phyloP scores from a whole-genome alignment of 75 land plant genomes.

The Ceratopteris richardii region DNA sequence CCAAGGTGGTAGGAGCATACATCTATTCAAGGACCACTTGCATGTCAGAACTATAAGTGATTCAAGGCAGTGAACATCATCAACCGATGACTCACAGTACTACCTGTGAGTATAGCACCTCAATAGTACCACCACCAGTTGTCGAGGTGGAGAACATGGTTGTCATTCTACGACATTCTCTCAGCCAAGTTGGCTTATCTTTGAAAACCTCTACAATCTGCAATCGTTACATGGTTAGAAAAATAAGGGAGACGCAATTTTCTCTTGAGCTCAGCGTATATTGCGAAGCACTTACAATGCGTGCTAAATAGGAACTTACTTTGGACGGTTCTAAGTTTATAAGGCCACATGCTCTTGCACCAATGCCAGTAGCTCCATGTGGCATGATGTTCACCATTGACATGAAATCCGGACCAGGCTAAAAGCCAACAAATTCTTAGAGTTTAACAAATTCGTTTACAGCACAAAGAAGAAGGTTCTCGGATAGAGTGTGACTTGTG shows the following conservation, averaged over 20 bases:
- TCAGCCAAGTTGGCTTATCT: conserved; percentile 82
- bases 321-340: conserved; percentile 79
- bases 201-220: conserved; percentile 88
- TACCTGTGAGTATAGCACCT: conserved; percentile 89
- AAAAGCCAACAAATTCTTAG: not conserved
- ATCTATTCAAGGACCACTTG: conserved; percentile 24
- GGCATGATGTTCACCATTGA: conserved; percentile 80
- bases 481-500: not conserved
- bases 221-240: not conserved
- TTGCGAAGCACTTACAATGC: too few species aligned
- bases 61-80: too few species aligned
- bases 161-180: conserved; percentile 82
- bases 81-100: too few species aligned
- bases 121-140: conserved; percentile 79
- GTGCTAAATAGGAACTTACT: conserved; percentile 42
- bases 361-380: conserved; percentile 83
- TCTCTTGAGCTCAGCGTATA: too few species aligned
- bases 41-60: not conserved
- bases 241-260: not conserved
- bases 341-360: conserved; percentile 96
- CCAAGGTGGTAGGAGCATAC: conserved; percentile 86
- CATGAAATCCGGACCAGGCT: conserved; percentile 99
- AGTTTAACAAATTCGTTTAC: not conserved
- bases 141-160: conserved; percentile 61
- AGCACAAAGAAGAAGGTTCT: not conserved